Evolutionary conservation across 2,329 filamentous ascomycete genomes (phyloP), one percentile per base, ranked within the genome.

Genomic region (Aspergillus spinulosporus): DNA sequence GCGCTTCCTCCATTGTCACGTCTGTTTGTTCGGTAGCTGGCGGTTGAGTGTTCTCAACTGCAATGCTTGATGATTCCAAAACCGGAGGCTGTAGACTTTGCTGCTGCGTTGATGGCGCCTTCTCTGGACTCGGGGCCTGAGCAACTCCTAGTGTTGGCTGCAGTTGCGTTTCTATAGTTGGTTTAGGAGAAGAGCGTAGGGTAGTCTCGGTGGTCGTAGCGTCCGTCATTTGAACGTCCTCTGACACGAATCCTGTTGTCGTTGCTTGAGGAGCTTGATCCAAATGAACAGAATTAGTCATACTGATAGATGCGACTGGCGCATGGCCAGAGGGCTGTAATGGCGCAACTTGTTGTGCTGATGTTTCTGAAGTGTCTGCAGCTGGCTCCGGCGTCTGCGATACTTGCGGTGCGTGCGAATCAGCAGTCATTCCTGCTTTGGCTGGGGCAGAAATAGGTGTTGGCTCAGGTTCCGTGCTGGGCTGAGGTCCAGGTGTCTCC

Each of bases 401-500:
- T 9, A 32, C 47, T 31, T 39, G 46, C 21, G 44, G 47, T 44
- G 50, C 12, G 5, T 50, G 53, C n/a, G 39, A 21, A 14, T 56
- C 49, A 50, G 29, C 29, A 6, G 11, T 40, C 12, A 40, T 7
- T 54, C 56, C 52, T 39, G 50, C 50, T 11, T 54, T 40, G 15
- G 48, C 36, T 43, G 54, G 53, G 42, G 44, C 46, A 36, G 52
- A 11, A 32, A 43, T 57, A 49, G 51, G 36, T 12, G 45, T 37
- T 46, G 58, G 56, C 44, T 51, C 59, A 14, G 60, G 58, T 37
- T 66, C 63, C 46, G 64, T 48, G 40, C 58, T 62, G 39, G 63
- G 64, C 62, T 73, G 56, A 62, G 68, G 59, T 65, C 72, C 52
- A 60, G 66, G 64, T 50, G 70, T 64, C 60, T 72, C 71, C 36